phyloP scores from a whole-genome alignment of 257 asterid species.

The Fraxinus cuspidata region DNA sequence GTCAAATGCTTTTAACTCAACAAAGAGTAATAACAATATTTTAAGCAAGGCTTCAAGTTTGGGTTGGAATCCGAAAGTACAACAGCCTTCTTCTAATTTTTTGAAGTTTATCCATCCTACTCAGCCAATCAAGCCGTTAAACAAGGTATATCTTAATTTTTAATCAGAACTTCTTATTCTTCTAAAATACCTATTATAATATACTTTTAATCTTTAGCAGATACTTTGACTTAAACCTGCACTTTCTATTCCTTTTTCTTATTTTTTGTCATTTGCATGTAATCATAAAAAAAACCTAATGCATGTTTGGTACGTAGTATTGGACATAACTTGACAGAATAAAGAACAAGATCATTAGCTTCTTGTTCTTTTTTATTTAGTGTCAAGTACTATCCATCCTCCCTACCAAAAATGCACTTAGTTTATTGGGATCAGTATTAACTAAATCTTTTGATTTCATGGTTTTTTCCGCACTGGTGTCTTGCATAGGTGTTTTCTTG shows the following conservation, averaged over 20 bases:
- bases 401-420: not conserved
- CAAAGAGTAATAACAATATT: slow-evolving; percentile 34
- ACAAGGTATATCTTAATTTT: slow-evolving; percentile 46
- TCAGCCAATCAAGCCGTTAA: slow-evolving; percentile 48
- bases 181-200: slow-evolving; percentile 2
- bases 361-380: not conserved
- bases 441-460: not conserved
- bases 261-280: not conserved
- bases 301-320: not conserved
- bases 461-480: not conserved
- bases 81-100: slow-evolving; percentile 41
- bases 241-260: not conserved
- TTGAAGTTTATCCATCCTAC: slow-evolving; percentile 48
- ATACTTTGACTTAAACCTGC: not conserved
- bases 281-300: not conserved
- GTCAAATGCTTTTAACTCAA: slow-evolving; percentile 39
- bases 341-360: not conserved
- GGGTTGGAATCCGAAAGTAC: slow-evolving; percentile 45
- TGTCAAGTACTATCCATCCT: not conserved
- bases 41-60: slow-evolving; percentile 35
- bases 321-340: not conserved
- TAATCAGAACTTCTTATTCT: not conserved
- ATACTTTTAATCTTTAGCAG: not conserved
- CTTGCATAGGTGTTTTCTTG: not conserved
- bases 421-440: not conserved